Percentiles rank a stretch among this genome's conserved stretches.
Conservation (phyloP, 768 basidiomycete species). For the Tylopilus plumbeoviolaceoides region DNA sequence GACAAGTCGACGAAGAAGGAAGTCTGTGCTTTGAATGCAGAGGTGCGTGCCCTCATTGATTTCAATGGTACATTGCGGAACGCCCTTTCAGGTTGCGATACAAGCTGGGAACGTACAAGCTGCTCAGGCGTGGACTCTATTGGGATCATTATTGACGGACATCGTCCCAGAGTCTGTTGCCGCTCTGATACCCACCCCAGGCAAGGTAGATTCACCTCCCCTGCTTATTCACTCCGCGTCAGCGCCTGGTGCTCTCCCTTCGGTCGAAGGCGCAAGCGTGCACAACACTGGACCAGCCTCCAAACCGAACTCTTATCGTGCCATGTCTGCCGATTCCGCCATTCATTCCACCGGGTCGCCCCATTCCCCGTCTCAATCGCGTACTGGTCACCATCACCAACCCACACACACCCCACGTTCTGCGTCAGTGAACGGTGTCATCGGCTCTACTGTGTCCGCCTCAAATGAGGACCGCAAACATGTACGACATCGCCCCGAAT, state of each 20-base stretch:
- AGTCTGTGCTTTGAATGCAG: conserved; percentile 60
- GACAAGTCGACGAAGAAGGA: conserved; percentile 33
- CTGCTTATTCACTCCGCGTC: conserved; percentile 38
- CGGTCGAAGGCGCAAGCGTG: conserved; percentile 9
- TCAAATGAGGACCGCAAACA: conserved; percentile 23
- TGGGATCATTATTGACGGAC: conserved; percentile 54
- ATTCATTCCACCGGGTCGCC: conserved; percentile 8
- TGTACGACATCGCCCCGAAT: conserved; percentile 14
- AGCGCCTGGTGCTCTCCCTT: conserved; percentile 39
- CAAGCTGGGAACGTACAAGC: conserved; percentile 50
- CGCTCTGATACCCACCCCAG: conserved; percentile 23
- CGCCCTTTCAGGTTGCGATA: conserved; percentile 47
- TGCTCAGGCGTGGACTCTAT: conserved; percentile 64
- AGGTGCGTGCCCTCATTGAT: conserved; percentile 33
- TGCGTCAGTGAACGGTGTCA: conserved; percentile 11
- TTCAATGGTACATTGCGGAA: not conserved
- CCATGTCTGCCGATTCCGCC: conserved; percentile 24
- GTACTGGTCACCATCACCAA: conserved; percentile 6
- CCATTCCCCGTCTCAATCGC: conserved; percentile 25
- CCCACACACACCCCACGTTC: conserved; percentile 14
- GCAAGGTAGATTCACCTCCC: conserved; percentile 18
- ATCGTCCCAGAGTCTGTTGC: conserved; percentile 37
- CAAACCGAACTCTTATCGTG: conserved; percentile 24
- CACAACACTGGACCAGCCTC: conserved; percentile 13
- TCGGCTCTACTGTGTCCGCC: conserved; percentile 22